phyloP scores from a whole-genome alignment of 441 rosid genomes.

The Metrosideros polymorpha region DNA sequence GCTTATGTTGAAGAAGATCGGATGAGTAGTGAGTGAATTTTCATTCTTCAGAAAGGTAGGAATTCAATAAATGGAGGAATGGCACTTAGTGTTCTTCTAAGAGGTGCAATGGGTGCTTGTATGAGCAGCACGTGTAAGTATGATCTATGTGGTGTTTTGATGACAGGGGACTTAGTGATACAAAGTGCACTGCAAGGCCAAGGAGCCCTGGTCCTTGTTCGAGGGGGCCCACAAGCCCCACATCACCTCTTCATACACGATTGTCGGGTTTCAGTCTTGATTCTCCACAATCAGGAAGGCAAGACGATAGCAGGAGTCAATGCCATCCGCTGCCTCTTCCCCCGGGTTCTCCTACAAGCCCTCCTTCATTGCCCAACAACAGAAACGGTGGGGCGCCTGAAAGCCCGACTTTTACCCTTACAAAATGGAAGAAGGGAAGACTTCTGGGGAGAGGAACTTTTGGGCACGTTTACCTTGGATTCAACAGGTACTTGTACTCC shows the following conservation, averaged over 20 bases:
- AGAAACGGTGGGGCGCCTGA: slow-evolving; percentile 30
- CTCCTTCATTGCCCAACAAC: slow-evolving; percentile 42
- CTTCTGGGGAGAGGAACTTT: slow-evolving; percentile 92
- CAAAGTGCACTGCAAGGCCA: slow-evolving; percentile 26
- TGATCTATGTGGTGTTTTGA: slow-evolving; percentile 18
- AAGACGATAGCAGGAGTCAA: slow-evolving; percentile 55
- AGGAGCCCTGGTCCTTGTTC: slow-evolving; percentile 58
- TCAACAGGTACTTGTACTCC: slow-evolving; percentile 57
- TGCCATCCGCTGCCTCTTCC: slow-evolving; percentile 85
- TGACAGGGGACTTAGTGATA: slow-evolving; percentile 40
- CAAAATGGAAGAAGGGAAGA: slow-evolving; percentile 90
- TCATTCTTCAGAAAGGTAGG: not conserved
- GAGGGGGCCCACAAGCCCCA: slow-evolving; percentile 52
- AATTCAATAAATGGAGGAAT: not conserved
- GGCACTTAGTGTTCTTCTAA: not conserved
- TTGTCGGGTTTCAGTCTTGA: slow-evolving; percentile 43
- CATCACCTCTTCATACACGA: slow-evolving; percentile 68
- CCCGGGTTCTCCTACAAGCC: slow-evolving; percentile 83
- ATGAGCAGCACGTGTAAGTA: not conserved
- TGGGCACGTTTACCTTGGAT: slow-evolving; percentile 85
- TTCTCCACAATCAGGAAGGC: slow-evolving; percentile 42
- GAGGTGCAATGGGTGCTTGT: not conserved
- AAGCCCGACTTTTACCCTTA: slow-evolving; percentile 18
- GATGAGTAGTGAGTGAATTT: not conserved
- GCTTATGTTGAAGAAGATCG: not conserved